Base-by-base conservation (phyloP, 2,329 filamentous ascomycete species). In the Alternaria burnsii region DNA sequence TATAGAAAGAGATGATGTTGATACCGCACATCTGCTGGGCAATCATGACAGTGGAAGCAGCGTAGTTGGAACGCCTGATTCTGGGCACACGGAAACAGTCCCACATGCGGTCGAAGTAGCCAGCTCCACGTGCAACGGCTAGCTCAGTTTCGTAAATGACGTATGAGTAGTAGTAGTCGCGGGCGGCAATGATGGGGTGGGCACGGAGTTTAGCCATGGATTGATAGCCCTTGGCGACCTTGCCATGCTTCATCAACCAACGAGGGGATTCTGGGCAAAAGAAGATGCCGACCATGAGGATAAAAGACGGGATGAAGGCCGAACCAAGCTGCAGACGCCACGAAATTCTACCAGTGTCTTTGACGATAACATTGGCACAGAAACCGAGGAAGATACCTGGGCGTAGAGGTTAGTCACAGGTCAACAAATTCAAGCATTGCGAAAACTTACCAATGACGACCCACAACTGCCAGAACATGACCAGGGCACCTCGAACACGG, bases 1-100 rank as follows among this genome's bases (percentile, higher is more conserved):
- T 97, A 47, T 93, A 95, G 58, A 90, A 84, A 0, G 93, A 93
- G 14, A 97, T 90, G 3, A 88, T 93, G 80, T 97, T 97, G 70
- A 80, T 80, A 51, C 79, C 78, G 53, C 77, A 78, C 70, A 80
- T 76, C 42, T 80, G 77, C 54, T 78, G 75, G 7, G 78, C 77
- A 51, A 79, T 58, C 78, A 79, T 79, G 54, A 79, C 75, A 3
- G 75, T 77, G n/a, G 76, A 78, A 32, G 79, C 78, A 52, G 69
- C 74, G 44, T 80, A 72, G 61, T 79, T 72, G 18, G 79, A 76
- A 22, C 79, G 75, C 47, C 76, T 66, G 57, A 79, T 77, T 3
- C 76, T 63, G 1, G 77, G 78, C 2, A 77, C 69, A 2, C 78
- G 73, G 64, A 86, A 82, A 50, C 83, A 80, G 55, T 87, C 84